Evolutionary conservation across 163 green algal genomes (phyloP), one percentile per base, ranked within the genome.

Genomic region (Picocystis sp.): DNA sequence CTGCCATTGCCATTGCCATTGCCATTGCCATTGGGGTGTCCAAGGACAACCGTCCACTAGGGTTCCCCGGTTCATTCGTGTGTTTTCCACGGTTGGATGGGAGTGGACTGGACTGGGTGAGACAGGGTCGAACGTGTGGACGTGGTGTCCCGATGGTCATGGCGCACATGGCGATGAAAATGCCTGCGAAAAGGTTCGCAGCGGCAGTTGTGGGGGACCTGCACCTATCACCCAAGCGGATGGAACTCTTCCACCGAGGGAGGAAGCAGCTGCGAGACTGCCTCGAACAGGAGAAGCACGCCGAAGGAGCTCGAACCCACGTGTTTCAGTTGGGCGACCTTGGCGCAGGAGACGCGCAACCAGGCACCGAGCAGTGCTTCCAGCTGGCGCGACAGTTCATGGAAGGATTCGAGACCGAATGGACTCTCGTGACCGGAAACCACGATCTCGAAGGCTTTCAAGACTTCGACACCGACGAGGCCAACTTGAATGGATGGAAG

Each of bases 291-390:
- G 45, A 57, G 12, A 46, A 34, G 17, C 11, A 29, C 22, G 41
- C 19, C 34, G 22, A 50, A 33, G 44, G 44, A 12, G 22, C 44
- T 12, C 44, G 22, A 9, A 23, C 66, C 1, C 65, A 77, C 2
- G 50, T 91, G 2, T 74, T 84, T 35, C 80, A 89, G 70, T 71
- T 91, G 23, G 81, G 81, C 1, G 81, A 91, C 56, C 53, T 91
- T 47, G 80, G 81, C 3, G 72, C 70, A 38, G 74, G 81, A 51
- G 71, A 79, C 21, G 58, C 72, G 52, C 47, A 56, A 12, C 77
- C 78, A 53, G 69, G 71, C 46, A 68, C 60, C 22, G 57, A 25
- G 12, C 55, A 43, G 3, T 89, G 77, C 62, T 89, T 90, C 24
- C 23, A 73, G 42, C 65, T 53, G 2, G 77, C 71, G 11, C 51